Conservation (phyloP, 306 rosid genomes). For the Cucumis hystrix region DNA sequence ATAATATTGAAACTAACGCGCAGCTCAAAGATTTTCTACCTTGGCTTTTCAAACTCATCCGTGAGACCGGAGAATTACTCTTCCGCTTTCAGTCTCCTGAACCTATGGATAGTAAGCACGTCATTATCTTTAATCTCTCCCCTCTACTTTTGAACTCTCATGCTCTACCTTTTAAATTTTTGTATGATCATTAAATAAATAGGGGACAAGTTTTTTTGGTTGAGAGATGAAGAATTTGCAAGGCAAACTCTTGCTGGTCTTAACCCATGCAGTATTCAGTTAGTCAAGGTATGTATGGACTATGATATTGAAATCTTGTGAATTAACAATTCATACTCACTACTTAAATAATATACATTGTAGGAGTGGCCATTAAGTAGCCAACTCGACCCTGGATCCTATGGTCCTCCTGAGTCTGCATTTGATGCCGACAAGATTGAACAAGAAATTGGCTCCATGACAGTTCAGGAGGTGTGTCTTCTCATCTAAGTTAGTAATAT, state of each 20-base stretch:
- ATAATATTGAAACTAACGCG: no score
- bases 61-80: conserved; percentile 8
- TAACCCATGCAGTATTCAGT: conserved; percentile 21
- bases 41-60: conserved; percentile 18
- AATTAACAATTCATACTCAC: no score
- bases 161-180: not conserved
- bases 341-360: not conserved
- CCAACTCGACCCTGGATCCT: conserved; percentile 24
- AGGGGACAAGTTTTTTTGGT: conserved; percentile 36
- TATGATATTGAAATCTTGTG: not conserved
- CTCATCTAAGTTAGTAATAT: not conserved
- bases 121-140: not conserved
- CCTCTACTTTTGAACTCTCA: not conserved
- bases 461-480: conserved; percentile 13
- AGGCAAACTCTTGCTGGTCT: conserved; percentile 37
- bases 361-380: conserved; percentile 37
- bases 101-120: conserved; percentile 17
- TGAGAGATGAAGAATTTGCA: no score
- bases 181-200: not conserved
- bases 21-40: conserved; percentile 16
- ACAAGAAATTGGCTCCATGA: conserved; percentile 21
- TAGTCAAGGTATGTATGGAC: conserved; percentile 13
- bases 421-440: conserved; percentile 17
- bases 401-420: conserved; percentile 27
- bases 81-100: conserved; percentile 29